phyloP scores from a whole-genome alignment of 176 grass and related monocot species.

The Areca catechu region DNA sequence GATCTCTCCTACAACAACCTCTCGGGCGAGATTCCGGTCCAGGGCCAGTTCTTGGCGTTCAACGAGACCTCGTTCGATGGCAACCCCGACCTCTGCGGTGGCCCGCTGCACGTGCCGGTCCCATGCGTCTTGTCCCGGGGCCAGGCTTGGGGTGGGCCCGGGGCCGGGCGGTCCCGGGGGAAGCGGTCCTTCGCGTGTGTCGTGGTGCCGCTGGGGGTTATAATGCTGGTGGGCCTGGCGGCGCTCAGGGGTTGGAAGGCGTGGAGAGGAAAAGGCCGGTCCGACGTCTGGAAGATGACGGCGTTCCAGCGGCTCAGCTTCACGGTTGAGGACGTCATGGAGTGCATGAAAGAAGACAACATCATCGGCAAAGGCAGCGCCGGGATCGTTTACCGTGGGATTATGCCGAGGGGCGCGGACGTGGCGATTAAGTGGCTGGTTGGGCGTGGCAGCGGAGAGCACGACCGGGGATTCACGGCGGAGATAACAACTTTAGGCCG shows the following conservation, averaged over 20 bases:
- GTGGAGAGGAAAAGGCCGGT: slow-evolving; percentile 27
- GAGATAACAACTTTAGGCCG: slow-evolving; percentile 76
- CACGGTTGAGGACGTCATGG: slow-evolving; percentile 53
- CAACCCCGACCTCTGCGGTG: slow-evolving; percentile 52
- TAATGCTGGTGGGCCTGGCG: neutral
- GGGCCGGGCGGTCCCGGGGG: too few relatives aligned
- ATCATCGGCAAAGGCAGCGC: slow-evolving; percentile 93
- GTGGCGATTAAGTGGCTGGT: slow-evolving; percentile 78
- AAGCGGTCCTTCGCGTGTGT: too few relatives aligned
- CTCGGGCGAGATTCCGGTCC: slow-evolving; percentile 42
- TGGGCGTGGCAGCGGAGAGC: slow-evolving; percentile 30
- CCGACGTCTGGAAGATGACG: slow-evolving; percentile 66
- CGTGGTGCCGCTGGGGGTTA: too few relatives aligned
- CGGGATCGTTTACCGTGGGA: slow-evolving; percentile 74
- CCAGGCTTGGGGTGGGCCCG: too few relatives aligned
- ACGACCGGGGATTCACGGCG: slow-evolving; percentile 74
- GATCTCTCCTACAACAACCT: slow-evolving; percentile 84
- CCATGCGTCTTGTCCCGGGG: neutral
- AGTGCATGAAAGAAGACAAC: slow-evolving; percentile 82
- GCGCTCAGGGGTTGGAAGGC: slow-evolving; percentile 14
- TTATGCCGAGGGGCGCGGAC: slow-evolving; percentile 33
- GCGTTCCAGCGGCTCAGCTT: slow-evolving; percentile 81
- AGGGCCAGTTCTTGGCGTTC: slow-evolving; percentile 81
- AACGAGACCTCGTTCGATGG: slow-evolving; percentile 65
- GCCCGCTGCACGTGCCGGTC: slow-evolving; percentile 1